phyloP scores from a whole-genome alignment of 106 monocot genomes.

The Ottelia alismoides region DNA sequence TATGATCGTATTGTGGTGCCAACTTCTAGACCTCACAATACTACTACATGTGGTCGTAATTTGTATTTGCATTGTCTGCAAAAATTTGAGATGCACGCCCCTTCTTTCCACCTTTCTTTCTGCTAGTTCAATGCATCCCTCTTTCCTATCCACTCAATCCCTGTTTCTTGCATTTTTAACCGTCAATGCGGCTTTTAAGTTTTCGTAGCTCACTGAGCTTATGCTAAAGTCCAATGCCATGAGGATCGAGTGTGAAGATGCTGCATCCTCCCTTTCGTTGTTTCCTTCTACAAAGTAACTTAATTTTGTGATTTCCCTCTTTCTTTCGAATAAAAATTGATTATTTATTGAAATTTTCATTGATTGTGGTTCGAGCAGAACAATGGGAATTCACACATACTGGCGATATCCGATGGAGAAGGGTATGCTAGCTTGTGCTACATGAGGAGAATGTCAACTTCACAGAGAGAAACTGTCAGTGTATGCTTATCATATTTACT shows the following conservation, averaged over 20 bases:
- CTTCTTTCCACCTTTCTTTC: too few relatives aligned
- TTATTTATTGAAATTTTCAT: not conserved
- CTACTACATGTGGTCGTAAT: too few relatives aligned
- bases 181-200: conserved; percentile 22
- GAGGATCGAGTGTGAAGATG: conserved; percentile 42
- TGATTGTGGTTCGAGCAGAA: conserved; percentile 15
- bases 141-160: not conserved
- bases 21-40: too few relatives aligned
- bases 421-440: conserved; percentile 76
- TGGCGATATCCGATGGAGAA: conserved; percentile 88
- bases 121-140: too few relatives aligned
- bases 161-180: not conserved
- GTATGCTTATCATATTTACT: too few relatives aligned
- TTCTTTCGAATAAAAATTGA: not conserved
- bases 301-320: not conserved
- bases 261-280: conserved; percentile 40
- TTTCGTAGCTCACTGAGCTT: conserved; percentile 42
- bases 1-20: too few relatives aligned
- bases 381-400: conserved; percentile 31
- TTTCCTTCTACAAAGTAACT: conserved; percentile 83
- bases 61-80: too few relatives aligned
- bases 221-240: conserved; percentile 46
- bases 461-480: too few relatives aligned
- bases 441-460: conserved; percentile 36
- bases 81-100: too few relatives aligned